Percentiles rank a stretch among this genome's conserved stretches.
Evolutionary conservation across 208 protist genomes (phyloP).

Genomic region (Porcisia deanei): DNA sequence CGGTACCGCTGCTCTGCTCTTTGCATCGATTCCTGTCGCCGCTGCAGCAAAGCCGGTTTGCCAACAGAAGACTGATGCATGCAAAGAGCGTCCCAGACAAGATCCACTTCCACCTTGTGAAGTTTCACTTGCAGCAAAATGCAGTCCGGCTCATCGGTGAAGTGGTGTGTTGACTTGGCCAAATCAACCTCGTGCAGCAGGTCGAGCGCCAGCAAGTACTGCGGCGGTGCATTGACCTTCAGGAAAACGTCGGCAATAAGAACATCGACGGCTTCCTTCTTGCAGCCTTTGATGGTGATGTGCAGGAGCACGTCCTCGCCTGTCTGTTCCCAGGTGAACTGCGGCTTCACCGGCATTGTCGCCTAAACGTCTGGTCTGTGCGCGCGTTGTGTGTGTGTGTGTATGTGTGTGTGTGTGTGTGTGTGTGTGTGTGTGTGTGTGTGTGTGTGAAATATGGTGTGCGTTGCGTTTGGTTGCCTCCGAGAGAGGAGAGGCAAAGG

Average conservation of each 20-base stretch:
- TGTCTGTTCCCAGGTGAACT: conserved; percentile 90
- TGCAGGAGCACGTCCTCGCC: conserved; percentile 68
- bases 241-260: conserved; percentile 81
- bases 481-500: not conserved
- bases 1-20: conserved; percentile 79
- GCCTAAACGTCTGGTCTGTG: not conserved
- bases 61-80: conserved; percentile 25
- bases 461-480: not conserved
- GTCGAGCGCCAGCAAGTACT: conserved; percentile 88
- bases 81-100: conserved; percentile 69
- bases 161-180: conserved; percentile 55
- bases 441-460: not conserved
- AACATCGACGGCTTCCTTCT: conserved; percentile 85
- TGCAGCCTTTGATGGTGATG: conserved; percentile 76
- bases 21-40: conserved; percentile 64
- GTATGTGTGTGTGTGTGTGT: conserved; percentile 1
- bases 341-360: conserved; percentile 83
- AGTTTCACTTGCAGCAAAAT: conserved; percentile 65
- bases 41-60: conserved; percentile 58
- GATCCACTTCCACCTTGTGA: conserved; percentile 46
- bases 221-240: conserved; percentile 86
- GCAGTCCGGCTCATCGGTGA: conserved; percentile 26
- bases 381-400: not conserved
- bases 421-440: conserved; percentile 2
- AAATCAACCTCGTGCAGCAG: conserved; percentile 74